Conservation (phyloP, 2,329 filamentous ascomycete species). For the Cladosporium velox region DNA sequence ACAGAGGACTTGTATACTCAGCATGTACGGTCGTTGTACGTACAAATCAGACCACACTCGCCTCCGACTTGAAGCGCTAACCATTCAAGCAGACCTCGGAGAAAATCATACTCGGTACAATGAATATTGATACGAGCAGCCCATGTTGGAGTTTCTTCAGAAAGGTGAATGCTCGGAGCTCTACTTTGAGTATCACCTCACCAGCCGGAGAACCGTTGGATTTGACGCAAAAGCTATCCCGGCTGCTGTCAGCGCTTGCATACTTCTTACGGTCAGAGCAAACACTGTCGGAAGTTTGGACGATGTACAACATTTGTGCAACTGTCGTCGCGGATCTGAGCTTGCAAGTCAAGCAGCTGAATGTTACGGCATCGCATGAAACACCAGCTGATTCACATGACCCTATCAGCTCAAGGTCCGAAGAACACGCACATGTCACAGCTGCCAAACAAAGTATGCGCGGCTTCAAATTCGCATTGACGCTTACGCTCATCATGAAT, state of each 20-base stretch:
- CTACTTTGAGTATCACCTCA: not conserved
- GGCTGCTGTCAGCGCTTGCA: not conserved
- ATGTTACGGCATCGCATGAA: not conserved
- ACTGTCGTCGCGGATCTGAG: not conserved
- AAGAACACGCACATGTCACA: not conserved
- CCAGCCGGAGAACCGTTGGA: not conserved
- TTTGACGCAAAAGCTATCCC: not conserved
- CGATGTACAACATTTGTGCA: not conserved
- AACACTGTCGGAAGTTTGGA: not conserved
- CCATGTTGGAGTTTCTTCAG: not conserved
- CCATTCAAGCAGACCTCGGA: not conserved
- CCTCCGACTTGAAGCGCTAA: not conserved
- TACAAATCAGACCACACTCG: too few relatives aligned
- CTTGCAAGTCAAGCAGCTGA: not conserved
- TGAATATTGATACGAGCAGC: not conserved
- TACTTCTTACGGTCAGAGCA: not conserved
- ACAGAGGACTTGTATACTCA: not conserved
- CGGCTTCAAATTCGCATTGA: not conserved
- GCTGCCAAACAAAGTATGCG: not conserved
- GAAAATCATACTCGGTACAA: not conserved
- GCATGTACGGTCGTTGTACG: conserved; percentile 5
- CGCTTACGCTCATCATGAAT: conserved; percentile 4
- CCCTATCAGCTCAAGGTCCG: not conserved
- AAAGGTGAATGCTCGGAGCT: not conserved
- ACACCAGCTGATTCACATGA: not conserved